Evolutionary conservation across 192 early-diverging fungal species (phyloP).

Genomic region (Spizellomyces punctatus): DNA sequence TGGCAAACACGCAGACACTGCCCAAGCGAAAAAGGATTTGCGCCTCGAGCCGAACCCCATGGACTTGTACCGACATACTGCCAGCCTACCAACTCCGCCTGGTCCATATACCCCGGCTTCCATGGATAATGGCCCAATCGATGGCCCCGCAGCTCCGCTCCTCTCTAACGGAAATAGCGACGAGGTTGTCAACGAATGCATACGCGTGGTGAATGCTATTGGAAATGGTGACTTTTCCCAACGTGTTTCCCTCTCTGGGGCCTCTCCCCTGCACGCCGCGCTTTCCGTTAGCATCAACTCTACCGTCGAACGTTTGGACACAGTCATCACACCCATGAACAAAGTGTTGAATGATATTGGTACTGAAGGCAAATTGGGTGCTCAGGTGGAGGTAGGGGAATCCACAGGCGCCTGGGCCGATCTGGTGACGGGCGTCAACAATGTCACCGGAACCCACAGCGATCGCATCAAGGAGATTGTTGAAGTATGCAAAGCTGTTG

Average conservation of each 20-base stretch:
- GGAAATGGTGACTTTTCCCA: conserved; percentile 27
- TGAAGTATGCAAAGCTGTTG: conserved; percentile 47
- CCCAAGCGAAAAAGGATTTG: not conserved
- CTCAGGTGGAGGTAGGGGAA: conserved; percentile 51
- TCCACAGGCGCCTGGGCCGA: conserved; percentile 59
- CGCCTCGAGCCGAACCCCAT: not conserved
- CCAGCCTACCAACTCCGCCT: not conserved
- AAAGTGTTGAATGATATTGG: conserved; percentile 63
- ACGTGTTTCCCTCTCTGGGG: conserved; percentile 5
- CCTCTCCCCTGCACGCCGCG: not conserved
- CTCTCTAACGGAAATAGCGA: not conserved
- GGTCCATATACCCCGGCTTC: not conserved
- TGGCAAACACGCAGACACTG: not conserved
- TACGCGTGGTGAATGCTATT: conserved; percentile 28
- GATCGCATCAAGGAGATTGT: conserved; percentile 71
- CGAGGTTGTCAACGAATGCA: conserved; percentile 20
- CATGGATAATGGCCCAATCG: not conserved
- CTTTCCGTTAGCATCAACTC: conserved; percentile 15
- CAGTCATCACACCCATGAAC: conserved; percentile 17
- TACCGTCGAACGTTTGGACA: conserved; percentile 13
- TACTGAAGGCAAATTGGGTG: conserved; percentile 66
- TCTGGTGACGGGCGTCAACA: conserved; percentile 59
- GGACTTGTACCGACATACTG: not conserved
- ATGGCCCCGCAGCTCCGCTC: not conserved
- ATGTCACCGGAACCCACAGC: conserved; percentile 55